Conservation (phyloP, 2,329 filamentous ascomycete species). For the Botryotinia globosa region DNA sequence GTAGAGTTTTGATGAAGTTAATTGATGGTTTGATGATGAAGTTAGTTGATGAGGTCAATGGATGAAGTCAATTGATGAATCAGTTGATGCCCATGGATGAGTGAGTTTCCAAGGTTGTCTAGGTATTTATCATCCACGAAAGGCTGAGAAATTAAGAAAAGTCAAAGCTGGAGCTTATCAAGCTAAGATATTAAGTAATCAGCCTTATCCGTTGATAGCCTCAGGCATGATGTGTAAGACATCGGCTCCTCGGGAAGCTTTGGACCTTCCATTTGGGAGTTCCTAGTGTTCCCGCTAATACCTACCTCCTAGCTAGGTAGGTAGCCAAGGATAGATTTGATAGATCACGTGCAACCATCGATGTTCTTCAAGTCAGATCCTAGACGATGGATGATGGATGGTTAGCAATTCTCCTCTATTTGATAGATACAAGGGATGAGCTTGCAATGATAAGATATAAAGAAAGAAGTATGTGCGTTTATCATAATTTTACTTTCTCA, state of each 20-base stretch:
- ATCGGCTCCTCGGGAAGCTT: not conserved
- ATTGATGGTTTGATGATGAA: not conserved
- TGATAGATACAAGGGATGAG: not conserved
- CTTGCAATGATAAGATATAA: not conserved
- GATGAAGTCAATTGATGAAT: not conserved
- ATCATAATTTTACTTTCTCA: not conserved
- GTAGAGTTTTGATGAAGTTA: not conserved
- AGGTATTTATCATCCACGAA: not conserved
- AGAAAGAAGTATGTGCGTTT: not conserved
- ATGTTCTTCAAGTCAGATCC: not conserved
- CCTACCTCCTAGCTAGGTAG: no score
- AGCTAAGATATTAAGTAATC: slow-evolving; percentile 2
- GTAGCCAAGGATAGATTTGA: not conserved
- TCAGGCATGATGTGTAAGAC: slow-evolving; percentile 6
- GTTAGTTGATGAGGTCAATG: not conserved
- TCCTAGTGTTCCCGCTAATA: not conserved
- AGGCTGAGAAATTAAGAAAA: slow-evolving; percentile 9
- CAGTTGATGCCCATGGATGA: not conserved
- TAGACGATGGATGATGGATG: not conserved
- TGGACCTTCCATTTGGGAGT: not conserved
- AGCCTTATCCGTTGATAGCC: not conserved
- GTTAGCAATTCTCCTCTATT: not conserved
- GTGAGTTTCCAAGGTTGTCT: not conserved
- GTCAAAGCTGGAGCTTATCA: slow-evolving; percentile 8
- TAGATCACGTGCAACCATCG: not conserved